Percentiles rank a stretch among this genome's conserved stretches.
phyloP scores from a whole-genome alignment of 352 stramenopile species.

The Phytopythium chamaehyphon region DNA sequence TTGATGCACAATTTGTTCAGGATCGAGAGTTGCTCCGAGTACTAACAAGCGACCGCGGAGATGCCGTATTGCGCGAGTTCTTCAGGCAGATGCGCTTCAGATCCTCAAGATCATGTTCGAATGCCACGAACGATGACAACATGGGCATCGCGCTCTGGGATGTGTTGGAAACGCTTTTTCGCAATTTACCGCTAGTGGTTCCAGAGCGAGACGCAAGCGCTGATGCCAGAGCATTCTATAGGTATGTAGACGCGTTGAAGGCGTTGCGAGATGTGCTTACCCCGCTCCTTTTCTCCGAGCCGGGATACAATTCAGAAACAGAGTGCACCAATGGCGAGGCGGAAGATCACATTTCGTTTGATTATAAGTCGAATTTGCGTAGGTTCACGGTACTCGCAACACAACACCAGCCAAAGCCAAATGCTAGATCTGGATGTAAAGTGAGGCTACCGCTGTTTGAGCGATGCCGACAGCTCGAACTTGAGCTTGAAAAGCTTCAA shows the following conservation, averaged over 20 bases:
- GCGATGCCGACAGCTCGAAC: constrained; percentile 65
- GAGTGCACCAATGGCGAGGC: constrained; percentile 9
- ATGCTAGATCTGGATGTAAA: not conserved
- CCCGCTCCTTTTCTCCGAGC: constrained; percentile 41
- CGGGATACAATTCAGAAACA: constrained; percentile 2
- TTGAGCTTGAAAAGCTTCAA: constrained; percentile 42
- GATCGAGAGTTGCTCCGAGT: constrained; percentile 44
- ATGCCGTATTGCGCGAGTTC: constrained; percentile 60
- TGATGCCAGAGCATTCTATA: constrained; percentile 45
- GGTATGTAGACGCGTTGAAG: constrained; percentile 55
- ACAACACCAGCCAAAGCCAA: not conserved
- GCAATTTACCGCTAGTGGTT: constrained; percentile 48
- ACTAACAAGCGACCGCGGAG: constrained; percentile 62
- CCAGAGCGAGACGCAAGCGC: constrained; percentile 27
- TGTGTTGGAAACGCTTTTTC: constrained; percentile 69
- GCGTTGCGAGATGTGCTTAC: constrained; percentile 48
- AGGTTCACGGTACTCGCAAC: constrained; percentile 13
- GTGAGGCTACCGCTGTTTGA: constrained; percentile 39
- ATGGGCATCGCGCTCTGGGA: constrained; percentile 39
- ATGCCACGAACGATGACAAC: constrained; percentile 2
- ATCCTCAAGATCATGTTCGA: not conserved
- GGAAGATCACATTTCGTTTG: constrained; percentile 16
- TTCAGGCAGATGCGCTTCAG: constrained; percentile 32
- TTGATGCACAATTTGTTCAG: constrained; percentile 5
- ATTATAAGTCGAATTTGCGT: constrained; percentile 7